Evolutionary conservation across 306 rosid genomes (phyloP).

Genomic region (Castanospermum australe): DNA sequence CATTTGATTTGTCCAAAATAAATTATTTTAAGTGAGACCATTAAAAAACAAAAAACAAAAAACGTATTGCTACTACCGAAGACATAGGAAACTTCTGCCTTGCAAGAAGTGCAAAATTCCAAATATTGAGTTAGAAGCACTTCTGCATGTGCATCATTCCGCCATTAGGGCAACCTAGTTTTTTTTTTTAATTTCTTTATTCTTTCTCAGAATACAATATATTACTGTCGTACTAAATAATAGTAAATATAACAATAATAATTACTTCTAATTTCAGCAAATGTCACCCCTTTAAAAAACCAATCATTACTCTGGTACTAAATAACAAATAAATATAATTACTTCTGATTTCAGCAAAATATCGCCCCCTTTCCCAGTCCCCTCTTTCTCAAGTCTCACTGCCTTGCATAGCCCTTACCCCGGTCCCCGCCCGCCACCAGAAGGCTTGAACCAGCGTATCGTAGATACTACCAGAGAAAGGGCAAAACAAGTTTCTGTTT

Average conservation of each 20-base stretch:
- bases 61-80: neutral
- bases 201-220: too few relatives aligned
- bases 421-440: too few relatives aligned
- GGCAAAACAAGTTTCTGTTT: neutral
- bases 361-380: neutral
- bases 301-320: too few relatives aligned
- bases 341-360: too few relatives aligned
- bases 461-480: too few relatives aligned
- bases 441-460: too few relatives aligned
- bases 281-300: too few relatives aligned
- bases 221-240: too few relatives aligned
- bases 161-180: neutral
- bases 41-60: neutral
- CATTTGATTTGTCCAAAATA: neutral
- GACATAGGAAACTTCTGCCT: conserved; percentile 26
- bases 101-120: conserved; percentile 1
- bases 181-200: neutral
- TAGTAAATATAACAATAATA: too few relatives aligned
- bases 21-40: neutral
- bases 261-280: too few relatives aligned
- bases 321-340: too few relatives aligned
- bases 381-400: neutral
- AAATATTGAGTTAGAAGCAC: neutral
- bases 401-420: neutral
- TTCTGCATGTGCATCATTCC: conserved; percentile 11